These are phyloP conservation scores for Ophiostoma tasmaniense DNA, from an alignment of 2,329 filamentous ascomycete species.

Conservation along the genomic window DNA sequence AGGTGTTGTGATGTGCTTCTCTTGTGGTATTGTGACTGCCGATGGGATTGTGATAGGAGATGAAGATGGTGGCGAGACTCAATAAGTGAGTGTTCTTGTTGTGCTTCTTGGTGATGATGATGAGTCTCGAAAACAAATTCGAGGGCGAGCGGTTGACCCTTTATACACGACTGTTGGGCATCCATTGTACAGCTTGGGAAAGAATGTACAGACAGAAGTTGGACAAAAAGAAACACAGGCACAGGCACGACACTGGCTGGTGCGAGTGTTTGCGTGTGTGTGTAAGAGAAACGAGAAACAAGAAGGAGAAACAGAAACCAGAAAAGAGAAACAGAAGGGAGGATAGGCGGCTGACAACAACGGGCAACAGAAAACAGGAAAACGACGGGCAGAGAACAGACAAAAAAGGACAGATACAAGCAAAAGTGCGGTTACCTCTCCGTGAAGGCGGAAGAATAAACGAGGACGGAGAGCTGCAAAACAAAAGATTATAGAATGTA, in stretches of 20 bases:
- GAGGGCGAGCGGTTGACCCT: constrained; percentile 15
- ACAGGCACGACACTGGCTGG: neutral
- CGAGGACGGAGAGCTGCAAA: neutral
- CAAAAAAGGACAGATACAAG: neutral
- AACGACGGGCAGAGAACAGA: neutral
- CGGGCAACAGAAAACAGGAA: neutral
- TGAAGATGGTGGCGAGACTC: neutral
- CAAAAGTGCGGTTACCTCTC: neutral
- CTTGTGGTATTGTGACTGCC: neutral
- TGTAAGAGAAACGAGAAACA: constrained; percentile 3
- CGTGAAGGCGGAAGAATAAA: constrained; percentile 1
- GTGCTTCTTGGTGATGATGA: neutral
- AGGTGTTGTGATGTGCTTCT: neutral
- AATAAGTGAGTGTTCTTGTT: neutral
- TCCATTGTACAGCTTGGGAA: neutral
- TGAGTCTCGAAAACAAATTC: neutral
- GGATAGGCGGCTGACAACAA: neutral
- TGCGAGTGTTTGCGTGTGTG: constrained; percentile 7
- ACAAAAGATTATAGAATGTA: neutral
- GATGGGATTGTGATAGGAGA: neutral
- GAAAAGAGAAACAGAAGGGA: neutral
- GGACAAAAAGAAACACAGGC: neutral
- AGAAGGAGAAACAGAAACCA: neutral
- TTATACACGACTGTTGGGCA: constrained; percentile 17
- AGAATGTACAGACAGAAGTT: neutral